phyloP scores from a whole-genome alignment of 768 basidiomycete genomes.

The Agaricus sinodeliciosus region DNA sequence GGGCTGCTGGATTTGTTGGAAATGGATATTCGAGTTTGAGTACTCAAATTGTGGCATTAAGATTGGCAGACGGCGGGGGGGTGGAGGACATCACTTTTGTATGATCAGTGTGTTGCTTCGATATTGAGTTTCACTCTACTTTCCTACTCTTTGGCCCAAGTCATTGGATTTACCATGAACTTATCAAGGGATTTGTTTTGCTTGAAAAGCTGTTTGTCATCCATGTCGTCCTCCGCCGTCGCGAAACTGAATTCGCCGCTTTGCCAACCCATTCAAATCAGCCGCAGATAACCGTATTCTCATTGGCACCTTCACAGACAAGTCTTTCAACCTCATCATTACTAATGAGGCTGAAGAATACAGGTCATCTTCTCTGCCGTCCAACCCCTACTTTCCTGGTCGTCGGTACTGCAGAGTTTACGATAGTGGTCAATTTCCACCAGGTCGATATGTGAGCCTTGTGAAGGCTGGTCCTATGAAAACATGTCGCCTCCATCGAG shows the following conservation, averaged over 20 bases:
- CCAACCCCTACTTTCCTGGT: background rate
- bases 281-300: slow-evolving; percentile 73
- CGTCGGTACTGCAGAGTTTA: background rate
- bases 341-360: slow-evolving; percentile 81
- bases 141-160: too few species aligned
- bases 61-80: slow-evolving; percentile 29
- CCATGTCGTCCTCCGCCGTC: slow-evolving; percentile 17
- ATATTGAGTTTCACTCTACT: background rate
- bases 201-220: background rate
- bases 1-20: slow-evolving; percentile 37
- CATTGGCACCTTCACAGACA: slow-evolving; percentile 83
- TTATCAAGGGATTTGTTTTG: too few species aligned
- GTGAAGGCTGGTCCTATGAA: slow-evolving; percentile 65
- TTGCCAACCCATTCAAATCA: slow-evolving; percentile 49
- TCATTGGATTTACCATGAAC: too few species aligned
- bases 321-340: slow-evolving; percentile 75
- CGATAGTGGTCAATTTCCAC: slow-evolving; percentile 29
- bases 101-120: slow-evolving; percentile 6
- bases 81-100: slow-evolving; percentile 30
- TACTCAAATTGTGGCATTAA: slow-evolving; percentile 35
- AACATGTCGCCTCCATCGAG: slow-evolving; percentile 52
- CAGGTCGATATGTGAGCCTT: slow-evolving; percentile 70
- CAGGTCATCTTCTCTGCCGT: slow-evolving; percentile 20
- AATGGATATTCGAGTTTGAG: slow-evolving; percentile 44
- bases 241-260: slow-evolving; percentile 37